phyloP scores from a whole-genome alignment of 495 filamentous ascomycete genomes.

The Podospora appendiculata region DNA sequence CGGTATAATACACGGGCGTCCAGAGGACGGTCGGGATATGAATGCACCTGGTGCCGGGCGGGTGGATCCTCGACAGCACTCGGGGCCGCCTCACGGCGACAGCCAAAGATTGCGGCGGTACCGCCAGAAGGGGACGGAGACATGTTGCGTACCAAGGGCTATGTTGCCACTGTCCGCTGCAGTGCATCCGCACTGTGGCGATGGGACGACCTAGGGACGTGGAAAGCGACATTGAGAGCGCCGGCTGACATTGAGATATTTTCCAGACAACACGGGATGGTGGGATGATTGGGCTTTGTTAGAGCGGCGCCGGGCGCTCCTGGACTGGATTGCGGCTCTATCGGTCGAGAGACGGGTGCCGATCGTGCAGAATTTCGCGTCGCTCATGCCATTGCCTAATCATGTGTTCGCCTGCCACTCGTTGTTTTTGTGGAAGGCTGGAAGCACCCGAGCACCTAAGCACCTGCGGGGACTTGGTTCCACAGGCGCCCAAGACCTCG shows the following conservation, averaged over 20 bases:
- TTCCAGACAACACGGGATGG: conserved; percentile 4
- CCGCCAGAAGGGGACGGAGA: background rate
- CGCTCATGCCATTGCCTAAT: conserved; percentile 20
- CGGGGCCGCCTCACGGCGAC: background rate
- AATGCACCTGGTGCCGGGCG: conserved; percentile 16
- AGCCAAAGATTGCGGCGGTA: conserved; percentile 5
- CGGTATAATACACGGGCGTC: conserved; percentile 59
- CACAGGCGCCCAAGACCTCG: conserved; percentile 4
- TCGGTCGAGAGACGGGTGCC: background rate
- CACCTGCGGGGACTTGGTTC: conserved; percentile 8
- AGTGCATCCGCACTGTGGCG: conserved; percentile 2
- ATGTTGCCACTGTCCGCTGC: background rate
- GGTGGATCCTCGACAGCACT: background rate
- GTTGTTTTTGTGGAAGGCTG: background rate
- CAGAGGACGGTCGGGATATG: conserved; percentile 47
- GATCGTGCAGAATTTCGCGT: conserved; percentile 11
- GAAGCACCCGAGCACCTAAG: background rate
- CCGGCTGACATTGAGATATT: conserved; percentile 4
- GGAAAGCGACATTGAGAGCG: conserved; percentile 3
- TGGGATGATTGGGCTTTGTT: background rate
- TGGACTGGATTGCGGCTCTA: no score
- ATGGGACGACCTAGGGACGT: background rate
- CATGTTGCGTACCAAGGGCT: background rate
- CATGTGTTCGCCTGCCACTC: conserved; percentile 22
- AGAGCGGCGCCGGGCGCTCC: background rate